Conservation (phyloP, 2,329 filamentous ascomycete species). For the Colletotrichum incanum region DNA sequence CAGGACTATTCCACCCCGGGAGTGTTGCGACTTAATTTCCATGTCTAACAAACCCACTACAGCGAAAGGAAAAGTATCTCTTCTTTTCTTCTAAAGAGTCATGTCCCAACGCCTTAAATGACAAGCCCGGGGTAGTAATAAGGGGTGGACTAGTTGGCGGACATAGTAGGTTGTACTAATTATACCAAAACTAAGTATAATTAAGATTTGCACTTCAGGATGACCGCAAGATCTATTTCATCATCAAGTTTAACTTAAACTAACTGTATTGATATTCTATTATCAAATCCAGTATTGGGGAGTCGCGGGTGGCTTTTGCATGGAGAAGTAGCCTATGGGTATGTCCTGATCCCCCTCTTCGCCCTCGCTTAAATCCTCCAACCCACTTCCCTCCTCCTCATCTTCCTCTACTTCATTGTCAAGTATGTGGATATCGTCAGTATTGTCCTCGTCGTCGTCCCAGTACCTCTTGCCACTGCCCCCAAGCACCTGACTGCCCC, state of each 20-base stretch:
- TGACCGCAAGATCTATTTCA: background rate
- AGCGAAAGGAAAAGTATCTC: background rate
- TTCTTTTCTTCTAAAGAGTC: background rate
- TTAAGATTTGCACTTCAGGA: background rate
- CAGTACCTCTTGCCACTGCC: conserved; percentile 23
- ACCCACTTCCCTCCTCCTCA: background rate
- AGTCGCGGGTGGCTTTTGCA: conserved; percentile 3
- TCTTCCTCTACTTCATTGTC: background rate
- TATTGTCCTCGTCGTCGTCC: conserved; percentile 11
- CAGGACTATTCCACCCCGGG: background rate
- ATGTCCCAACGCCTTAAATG: background rate
- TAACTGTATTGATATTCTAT: too few species aligned
- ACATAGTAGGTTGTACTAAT: background rate
- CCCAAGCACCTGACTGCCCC: background rate
- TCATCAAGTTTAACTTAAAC: background rate
- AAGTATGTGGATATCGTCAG: background rate
- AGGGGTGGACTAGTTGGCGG: background rate
- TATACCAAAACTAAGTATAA: too few species aligned
- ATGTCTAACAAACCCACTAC: background rate
- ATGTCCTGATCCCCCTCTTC: conserved; percentile 14
- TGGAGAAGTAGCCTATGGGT: conserved; percentile 11
- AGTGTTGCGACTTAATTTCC: background rate
- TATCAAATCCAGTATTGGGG: conserved; percentile 33
- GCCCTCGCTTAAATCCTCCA: background rate
- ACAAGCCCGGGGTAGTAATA: too few species aligned